Evolutionary conservation across 1,284 basidiomycete genomes (phyloP), one percentile per base, ranked within the genome.

Genomic region (Irpex sp.): DNA sequence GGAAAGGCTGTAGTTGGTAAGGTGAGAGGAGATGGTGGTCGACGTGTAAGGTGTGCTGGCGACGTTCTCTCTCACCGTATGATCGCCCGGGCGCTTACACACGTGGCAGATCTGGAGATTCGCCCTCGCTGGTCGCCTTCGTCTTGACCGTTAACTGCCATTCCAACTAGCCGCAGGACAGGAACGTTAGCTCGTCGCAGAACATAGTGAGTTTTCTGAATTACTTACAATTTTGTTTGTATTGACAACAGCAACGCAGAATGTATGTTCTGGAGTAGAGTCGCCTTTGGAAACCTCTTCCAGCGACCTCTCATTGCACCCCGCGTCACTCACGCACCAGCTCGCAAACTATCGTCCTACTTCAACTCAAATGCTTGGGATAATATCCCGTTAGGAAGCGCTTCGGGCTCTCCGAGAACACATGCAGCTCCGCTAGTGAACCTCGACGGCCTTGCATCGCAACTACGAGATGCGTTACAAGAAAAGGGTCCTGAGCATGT

Each of bases 261-360:
- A 73, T 75, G 73, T 69, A 76, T 76, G 75, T 73, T 69, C 71
- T 68, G 69, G 66, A 67, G 67, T 68, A 70, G 70, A 60, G 60
- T 61, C 59, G 60, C 69, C 50, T 63, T 56, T 65, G 57, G 65
- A 65, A 61, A 58, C 39, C 53, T 55, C 26, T 11, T 9, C 8
- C 53, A 26, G 17, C 53, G 53, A 55, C 53, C 13, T 11, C 33
- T 35, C 31, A 55, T 35, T 35, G 5, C 53, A 17, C 13, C 53
- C 21, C 31, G 53, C 33, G 8, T 17, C 9, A 33, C 11, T 31
- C 26, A 26, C 5, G 26, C 7, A 55, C 53, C 5, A 33, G 33
- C 26, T 13, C 53, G 53, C 6, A 11, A 9, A 15, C 11, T 35
- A 8, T 26, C 53, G n/a, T 8, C 53, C 15, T 55, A 33, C 53